A percentile compares a stretch with the other conserved stretches of the same genome.
Evolutionary conservation across 768 basidiomycete genomes (phyloP).

Genomic region (Russula ochroleuca): DNA sequence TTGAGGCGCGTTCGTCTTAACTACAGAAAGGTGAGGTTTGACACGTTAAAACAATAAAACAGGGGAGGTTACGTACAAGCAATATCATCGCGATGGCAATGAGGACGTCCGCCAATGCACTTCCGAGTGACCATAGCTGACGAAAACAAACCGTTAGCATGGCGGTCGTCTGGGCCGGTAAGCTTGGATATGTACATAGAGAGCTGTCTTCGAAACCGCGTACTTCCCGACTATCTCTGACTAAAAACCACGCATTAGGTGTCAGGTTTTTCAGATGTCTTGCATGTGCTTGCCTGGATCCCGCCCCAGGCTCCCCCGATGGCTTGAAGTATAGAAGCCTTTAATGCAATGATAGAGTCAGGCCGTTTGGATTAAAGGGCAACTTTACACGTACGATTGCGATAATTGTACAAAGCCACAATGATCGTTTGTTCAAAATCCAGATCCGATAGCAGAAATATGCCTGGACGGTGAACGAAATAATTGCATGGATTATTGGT

Average conservation of each 20-base stretch:
- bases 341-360: neutral
- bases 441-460: slow-evolving; percentile 37
- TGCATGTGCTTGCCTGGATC: neutral
- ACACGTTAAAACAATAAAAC: neutral
- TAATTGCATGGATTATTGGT: slow-evolving; percentile 31
- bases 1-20: neutral
- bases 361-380: neutral
- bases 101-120: slow-evolving; percentile 15
- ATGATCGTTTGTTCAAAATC: slow-evolving; percentile 25
- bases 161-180: neutral
- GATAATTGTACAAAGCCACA: slow-evolving; percentile 8
- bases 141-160: neutral
- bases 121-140: slow-evolving; percentile 17
- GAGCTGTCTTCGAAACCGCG: slow-evolving; percentile 2
- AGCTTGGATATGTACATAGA: slow-evolving; percentile 4
- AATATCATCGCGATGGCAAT: slow-evolving; percentile 13
- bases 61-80: slow-evolving; percentile 6
- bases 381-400: slow-evolving; percentile 1
- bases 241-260: neutral
- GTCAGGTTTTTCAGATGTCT: neutral
- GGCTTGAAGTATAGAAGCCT: slow-evolving; percentile 1
- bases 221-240: slow-evolving; percentile 7
- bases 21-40: neutral
- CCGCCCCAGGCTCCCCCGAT: slow-evolving; percentile 16
- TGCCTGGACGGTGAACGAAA: slow-evolving; percentile 32